phyloP scores from a whole-genome alignment of 257 asterid genomes.

The Nicotiana sylvestris region DNA sequence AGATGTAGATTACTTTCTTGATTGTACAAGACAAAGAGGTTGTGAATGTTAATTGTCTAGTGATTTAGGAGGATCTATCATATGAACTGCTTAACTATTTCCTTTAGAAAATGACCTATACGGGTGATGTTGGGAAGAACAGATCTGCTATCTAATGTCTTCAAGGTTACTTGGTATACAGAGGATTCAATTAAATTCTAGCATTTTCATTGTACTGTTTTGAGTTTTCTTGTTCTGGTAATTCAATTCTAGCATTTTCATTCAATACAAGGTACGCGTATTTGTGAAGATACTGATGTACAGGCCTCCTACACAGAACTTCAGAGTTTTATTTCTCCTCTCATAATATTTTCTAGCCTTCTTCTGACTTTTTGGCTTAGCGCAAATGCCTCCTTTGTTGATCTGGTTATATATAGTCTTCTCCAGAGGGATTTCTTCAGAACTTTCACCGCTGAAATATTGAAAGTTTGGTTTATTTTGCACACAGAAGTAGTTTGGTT shows the following conservation, averaged over 20 bases:
- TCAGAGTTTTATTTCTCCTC: neutral
- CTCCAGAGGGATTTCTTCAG: no score
- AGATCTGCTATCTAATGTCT: neutral
- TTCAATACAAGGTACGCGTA: neutral
- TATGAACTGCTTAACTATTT: neutral
- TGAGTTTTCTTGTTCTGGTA: neutral
- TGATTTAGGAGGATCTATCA: conserved; percentile 8
- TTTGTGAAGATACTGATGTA: neutral
- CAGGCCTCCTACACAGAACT: neutral
- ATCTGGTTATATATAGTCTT: no score
- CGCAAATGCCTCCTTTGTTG: no score
- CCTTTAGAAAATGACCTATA: neutral
- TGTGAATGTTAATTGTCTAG: conserved; percentile 16
- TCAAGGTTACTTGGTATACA: neutral
- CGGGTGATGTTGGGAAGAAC: neutral
- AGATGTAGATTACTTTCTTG: conserved; percentile 19
- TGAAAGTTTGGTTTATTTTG: no score
- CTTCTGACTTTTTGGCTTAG: no score
- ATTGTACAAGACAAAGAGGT: conserved; percentile 11
- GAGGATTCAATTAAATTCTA: neutral
- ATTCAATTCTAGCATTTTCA: neutral
- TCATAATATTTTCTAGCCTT: neutral
- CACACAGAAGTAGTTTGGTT: no score
- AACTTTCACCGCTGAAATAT: no score
- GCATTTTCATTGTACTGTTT: neutral